Evolutionary conservation across 1,284 basidiomycete species (phyloP).

Genomic region (Takashimella tepidaria): DNA sequence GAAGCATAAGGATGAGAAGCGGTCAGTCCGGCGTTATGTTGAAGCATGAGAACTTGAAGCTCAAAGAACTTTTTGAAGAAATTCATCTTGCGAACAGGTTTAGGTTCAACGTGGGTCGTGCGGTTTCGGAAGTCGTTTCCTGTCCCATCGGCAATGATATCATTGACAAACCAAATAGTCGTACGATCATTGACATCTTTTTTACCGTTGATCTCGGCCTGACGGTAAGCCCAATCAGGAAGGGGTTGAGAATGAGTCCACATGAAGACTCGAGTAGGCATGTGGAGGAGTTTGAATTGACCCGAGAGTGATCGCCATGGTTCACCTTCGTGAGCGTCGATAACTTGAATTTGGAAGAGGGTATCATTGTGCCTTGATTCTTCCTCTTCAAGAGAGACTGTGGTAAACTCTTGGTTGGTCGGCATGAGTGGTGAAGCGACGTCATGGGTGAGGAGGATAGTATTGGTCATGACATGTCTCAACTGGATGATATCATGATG

Average conservation of each 20-base stretch:
- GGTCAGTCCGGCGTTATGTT: conserved; percentile 94
- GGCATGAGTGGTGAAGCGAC: conserved; percentile 96
- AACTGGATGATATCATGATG: conserved; percentile 87
- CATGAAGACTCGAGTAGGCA: conserved; percentile 83
- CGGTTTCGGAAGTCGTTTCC: conserved; percentile 58
- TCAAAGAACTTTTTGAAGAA: conserved; percentile 96
- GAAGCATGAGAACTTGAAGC: conserved; percentile 90
- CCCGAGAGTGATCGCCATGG: conserved; percentile 86
- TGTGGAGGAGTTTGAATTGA: conserved; percentile 83
- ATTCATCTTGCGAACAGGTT: conserved; percentile 71
- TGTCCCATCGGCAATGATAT: conserved; percentile 67
- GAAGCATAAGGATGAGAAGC: conserved; percentile 94
- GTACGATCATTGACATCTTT: conserved; percentile 82
- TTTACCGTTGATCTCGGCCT: conserved; percentile 98
- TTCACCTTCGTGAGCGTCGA: conserved; percentile 67
- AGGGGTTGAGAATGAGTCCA: conserved; percentile 84
- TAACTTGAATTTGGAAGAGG: conserved; percentile 68
- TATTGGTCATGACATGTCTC: conserved; percentile 78
- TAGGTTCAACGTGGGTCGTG: conserved; percentile 53
- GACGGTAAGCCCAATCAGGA: conserved; percentile 94
- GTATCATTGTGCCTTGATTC: conserved; percentile 72
- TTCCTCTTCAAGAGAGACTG: conserved; percentile 61
- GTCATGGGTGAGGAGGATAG: conserved; percentile 85
- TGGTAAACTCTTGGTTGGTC: conserved; percentile 98
- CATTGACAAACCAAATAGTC: conserved; percentile 82